Conservation (phyloP, 177 flowering plant species). For the Vitis hybrid region DNA sequence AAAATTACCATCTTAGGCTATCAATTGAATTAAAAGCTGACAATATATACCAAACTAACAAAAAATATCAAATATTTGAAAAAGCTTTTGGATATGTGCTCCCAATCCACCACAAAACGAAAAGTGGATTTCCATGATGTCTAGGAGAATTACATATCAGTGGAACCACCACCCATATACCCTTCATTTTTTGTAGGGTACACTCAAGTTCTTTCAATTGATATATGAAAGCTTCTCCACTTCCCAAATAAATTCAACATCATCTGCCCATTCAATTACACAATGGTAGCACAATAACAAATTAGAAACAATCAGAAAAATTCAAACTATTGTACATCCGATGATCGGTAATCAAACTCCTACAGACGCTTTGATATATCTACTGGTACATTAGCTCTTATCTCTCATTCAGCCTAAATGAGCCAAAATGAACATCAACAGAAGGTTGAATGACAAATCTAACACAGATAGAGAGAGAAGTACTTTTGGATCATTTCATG, state of each 20-base stretch:
- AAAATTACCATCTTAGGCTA: too few relatives aligned
- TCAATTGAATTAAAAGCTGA: too few relatives aligned
- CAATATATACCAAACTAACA: neutral
- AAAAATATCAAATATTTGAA: neutral
- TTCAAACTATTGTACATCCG: neutral
- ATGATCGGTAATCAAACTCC: neutral
- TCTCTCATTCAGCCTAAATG: neutral
- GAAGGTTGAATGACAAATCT: neutral
- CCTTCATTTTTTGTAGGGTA: too few relatives aligned
- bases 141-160: too few relatives aligned
- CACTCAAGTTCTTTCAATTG: too few relatives aligned
- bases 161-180: too few relatives aligned
- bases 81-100: neutral
- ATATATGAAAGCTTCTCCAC: too few relatives aligned
- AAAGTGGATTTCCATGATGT: too few relatives aligned
- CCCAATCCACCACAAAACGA: too few relatives aligned
- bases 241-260: neutral
- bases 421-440: neutral
- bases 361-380: neutral
- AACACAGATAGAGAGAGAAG: neutral
- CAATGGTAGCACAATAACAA: neutral
- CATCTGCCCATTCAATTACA: neutral
- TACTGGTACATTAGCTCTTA: neutral
- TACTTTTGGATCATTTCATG: neutral
- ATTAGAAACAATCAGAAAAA: neutral